Evolutionary conservation across 2,329 filamentous ascomycete species (phyloP), one percentile per base, ranked within the genome.

Genomic region (Fusarium concolor): DNA sequence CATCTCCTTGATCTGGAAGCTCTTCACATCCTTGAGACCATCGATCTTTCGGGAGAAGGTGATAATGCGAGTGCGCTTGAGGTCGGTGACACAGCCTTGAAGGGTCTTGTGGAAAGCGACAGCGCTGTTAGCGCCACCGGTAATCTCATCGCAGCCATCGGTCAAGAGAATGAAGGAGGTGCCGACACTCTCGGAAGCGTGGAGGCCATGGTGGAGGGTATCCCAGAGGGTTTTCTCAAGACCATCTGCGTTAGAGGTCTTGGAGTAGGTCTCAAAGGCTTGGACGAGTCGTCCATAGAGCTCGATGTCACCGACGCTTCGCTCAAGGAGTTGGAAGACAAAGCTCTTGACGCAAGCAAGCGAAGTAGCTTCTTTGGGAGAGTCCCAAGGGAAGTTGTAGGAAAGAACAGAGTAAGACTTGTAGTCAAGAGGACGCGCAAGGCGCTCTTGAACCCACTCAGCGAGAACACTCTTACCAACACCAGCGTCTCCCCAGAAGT

Each of bases 401-500:
- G 74, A 71, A 14, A 82, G 65, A 1, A 79, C 77, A 8, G 74
- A 72, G 41, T 79, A 79, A 4, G 76, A 77, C 12, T 66, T 71
- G 62, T 77, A 73, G 46, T 78, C 71, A 5, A 81, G 66, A 3
- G 79, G 79, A 10, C 78, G 75, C 18, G 80, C 76, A 15, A 82
- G 75, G 12, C 79, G 73, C 55, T 82, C 79, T 31, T 79, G 74
- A 35, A 80, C 76, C 79, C 79, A 82, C 14, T 76, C 75, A 5
- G 78, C 76, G n/a, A 81, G 75, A 15, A 78, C 73, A 35, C 76
- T 79, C 72, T 81, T 81, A 7, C 79, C 79, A 5, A 74, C 73
- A 1, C 79, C 78, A 2, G 74, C 64, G 11, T 67, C 72, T 2
- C 78, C 79, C 7, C 76, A 79, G 29, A 82, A 69, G 11, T 74